These are phyloP conservation scores for Termitomyces sp. DNA, from an alignment of 768 basidiomycete genomes.

Conservation along the genomic window DNA sequence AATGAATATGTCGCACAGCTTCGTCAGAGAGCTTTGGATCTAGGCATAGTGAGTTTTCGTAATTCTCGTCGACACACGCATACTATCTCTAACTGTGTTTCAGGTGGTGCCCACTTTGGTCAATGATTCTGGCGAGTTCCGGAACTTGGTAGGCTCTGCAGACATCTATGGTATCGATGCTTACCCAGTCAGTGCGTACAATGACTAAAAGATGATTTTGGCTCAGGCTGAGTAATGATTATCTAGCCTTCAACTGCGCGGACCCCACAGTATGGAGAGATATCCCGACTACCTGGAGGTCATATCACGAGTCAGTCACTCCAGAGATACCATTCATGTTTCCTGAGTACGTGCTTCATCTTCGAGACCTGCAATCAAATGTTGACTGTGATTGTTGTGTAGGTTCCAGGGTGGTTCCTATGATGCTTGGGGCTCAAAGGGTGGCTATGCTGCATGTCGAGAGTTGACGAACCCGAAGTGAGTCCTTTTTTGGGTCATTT, in stretches of 20 bases:
- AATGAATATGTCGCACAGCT: slow-evolving; percentile 16
- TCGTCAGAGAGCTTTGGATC: slow-evolving; percentile 9
- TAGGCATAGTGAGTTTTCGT: slow-evolving; percentile 9
- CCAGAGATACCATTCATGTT: slow-evolving; percentile 17
- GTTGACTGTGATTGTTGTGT: neutral
- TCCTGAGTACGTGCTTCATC: slow-evolving; percentile 7
- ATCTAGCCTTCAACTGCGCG: slow-evolving; percentile 12
- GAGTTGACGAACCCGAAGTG: slow-evolving; percentile 15
- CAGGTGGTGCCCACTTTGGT: slow-evolving; percentile 15
- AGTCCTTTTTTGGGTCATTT: neutral
- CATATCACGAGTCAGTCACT: slow-evolving; percentile 14
- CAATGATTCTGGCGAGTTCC: slow-evolving; percentile 14
- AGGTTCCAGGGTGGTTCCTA: slow-evolving; percentile 16
- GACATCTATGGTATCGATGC: slow-evolving; percentile 17
- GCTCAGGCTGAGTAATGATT: neutral
- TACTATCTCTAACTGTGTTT: neutral
- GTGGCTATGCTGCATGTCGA: slow-evolving; percentile 11
- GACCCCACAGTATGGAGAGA: slow-evolving; percentile 13
- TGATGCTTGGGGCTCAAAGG: slow-evolving; percentile 13
- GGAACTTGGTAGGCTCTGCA: slow-evolving; percentile 13
- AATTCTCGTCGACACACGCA: neutral
- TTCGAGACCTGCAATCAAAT: neutral
- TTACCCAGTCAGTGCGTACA: slow-evolving; percentile 13
- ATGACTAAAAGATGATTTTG: neutral
- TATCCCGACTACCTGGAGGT: slow-evolving; percentile 15